Base-by-base conservation (phyloP, 176 grass and related monocot species). In the Triticum timopheevii region DNA sequence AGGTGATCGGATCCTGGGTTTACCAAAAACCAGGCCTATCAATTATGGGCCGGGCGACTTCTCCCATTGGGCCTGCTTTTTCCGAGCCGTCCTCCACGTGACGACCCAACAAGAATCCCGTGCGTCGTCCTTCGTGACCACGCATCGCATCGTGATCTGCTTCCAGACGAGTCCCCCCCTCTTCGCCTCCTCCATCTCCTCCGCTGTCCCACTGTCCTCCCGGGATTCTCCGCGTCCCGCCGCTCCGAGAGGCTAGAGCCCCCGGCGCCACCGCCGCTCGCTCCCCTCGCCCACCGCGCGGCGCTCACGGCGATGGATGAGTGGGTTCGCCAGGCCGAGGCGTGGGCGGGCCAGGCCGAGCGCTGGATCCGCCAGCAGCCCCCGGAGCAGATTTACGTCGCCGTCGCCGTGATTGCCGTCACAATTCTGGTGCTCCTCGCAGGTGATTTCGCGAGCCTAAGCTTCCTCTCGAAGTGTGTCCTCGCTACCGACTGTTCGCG, bases 381-480 rank as follows among this genome's bases (percentile, higher is more conserved):
- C 3, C 70, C 88, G 27, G 92, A 98, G 82, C 92, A 96, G 84
- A 92, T 99, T 61, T 99, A 99, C 62, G 44, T 87, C 87, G 92
- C 94, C 19, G 47, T 86, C 17, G 87, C 93, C 33, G 87, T 94
- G 76, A 45, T 99, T 38, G 20, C 83, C 52, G 3, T 96, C 30
- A 92, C 94, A 28, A 36, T 96, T 76, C 65, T 87, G 31, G 49
- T 94, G 47, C 90, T 99, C 47, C 4, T 77, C 42, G 35, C 86
- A 95, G 89, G 93, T 89, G 40, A 36, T 44, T 20, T 74, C 13
- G 36, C 31, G 7, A 34, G 31, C 30, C 38, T 15, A 33, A 59
- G 74, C 65, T 73, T 83, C 22, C 25, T 87, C 44, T 16, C 83
- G 23, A 73, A 24, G n/a, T 20, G 25, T 45, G 12, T 54, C 45